These are phyloP conservation scores for Aphanomyces stellatus DNA, from an alignment of 352 stramenopile species.

Conservation along the genomic window DNA sequence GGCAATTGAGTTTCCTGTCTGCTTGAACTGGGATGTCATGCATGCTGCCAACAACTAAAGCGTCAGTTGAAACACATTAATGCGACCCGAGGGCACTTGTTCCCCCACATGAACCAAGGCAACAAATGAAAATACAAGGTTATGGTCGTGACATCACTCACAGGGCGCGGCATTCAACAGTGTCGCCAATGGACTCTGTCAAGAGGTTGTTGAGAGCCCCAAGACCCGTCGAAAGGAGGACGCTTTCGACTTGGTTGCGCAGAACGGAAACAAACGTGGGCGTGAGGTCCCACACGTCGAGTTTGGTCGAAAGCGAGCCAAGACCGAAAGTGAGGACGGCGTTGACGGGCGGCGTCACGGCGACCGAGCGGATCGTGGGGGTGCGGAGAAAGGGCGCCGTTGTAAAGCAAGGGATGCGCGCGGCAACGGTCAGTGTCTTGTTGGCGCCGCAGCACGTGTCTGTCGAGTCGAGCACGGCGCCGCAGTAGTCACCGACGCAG, in stretches of 20 bases:
- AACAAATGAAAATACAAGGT: too few relatives aligned
- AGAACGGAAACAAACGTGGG: not conserved
- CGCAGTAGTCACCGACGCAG: not conserved
- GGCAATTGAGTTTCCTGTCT: not conserved
- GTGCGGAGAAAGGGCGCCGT: slow-evolving; percentile 1
- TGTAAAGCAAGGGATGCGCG: not conserved
- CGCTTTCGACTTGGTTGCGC: not conserved
- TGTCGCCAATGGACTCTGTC: not conserved
- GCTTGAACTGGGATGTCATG: not conserved
- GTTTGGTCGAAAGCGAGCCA: not conserved
- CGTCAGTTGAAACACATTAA: too few relatives aligned
- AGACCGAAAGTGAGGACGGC: not conserved
- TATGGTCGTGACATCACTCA: too few relatives aligned
- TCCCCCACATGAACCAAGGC: too few relatives aligned
- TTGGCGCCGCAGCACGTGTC: slow-evolving; percentile 12
- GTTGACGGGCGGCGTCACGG: not conserved
- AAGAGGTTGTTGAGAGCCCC: not conserved
- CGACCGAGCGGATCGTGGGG: not conserved
- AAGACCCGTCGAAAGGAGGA: not conserved
- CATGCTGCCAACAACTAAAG: not conserved
- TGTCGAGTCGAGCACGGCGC: not conserved
- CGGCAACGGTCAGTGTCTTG: not conserved
- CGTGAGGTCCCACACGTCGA: slow-evolving; percentile 3
- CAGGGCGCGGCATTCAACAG: too few relatives aligned
- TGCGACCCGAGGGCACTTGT: too few relatives aligned